Evolutionary conservation across 257 asterid species (phyloP).

Genomic region (Datura wrightii): DNA sequence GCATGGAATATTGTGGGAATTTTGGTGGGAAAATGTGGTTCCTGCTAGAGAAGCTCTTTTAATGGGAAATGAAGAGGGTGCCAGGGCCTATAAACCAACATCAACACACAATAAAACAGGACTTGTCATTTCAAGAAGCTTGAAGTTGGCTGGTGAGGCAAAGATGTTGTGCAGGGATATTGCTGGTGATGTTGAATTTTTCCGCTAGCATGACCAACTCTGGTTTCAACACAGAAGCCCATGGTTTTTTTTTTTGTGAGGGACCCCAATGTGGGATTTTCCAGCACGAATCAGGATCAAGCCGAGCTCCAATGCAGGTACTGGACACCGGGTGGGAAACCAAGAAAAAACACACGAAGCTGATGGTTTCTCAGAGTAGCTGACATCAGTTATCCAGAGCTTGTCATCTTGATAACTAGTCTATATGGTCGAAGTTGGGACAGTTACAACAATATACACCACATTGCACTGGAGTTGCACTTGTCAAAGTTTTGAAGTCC

Average conservation of each 20-base stretch:
- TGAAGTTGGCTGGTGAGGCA: slow-evolving; percentile 70
- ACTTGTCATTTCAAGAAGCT: slow-evolving; percentile 69
- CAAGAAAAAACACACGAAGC: background rate
- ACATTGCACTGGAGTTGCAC: background rate
- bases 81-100: slow-evolving; percentile 60
- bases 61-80: slow-evolving; percentile 73
- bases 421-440: background rate
- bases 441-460: background rate
- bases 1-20: slow-evolving; percentile 70
- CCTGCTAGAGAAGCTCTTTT: slow-evolving; percentile 82
- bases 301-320: background rate
- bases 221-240: background rate
- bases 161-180: slow-evolving; percentile 86
- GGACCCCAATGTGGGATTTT: background rate
- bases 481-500: background rate
- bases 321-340: background rate
- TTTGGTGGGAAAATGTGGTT: slow-evolving; percentile 95
- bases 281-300: background rate
- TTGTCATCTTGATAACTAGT: background rate
- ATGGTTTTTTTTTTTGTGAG: background rate
- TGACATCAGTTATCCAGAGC: background rate
- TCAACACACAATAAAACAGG: slow-evolving; percentile 78
- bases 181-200: slow-evolving; percentile 79
- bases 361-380: background rate
- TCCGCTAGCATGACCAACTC: slow-evolving; percentile 35